Evolutionary conservation across 495 filamentous ascomycete species (phyloP).

Genomic region (Xylaria acuta): DNA sequence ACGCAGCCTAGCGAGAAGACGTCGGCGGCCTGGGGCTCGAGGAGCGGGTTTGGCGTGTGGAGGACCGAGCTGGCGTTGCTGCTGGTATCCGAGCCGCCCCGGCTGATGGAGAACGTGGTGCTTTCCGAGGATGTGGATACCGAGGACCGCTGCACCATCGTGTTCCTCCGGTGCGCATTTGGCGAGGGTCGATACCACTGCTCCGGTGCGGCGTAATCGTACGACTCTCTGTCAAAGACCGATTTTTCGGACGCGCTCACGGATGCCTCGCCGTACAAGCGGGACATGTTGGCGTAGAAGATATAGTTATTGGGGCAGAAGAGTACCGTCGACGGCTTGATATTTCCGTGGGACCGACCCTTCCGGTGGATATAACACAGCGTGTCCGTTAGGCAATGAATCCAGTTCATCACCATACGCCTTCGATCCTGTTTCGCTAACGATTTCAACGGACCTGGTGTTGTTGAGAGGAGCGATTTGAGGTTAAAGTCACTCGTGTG

Average conservation of each 20-base stretch:
- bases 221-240: constrained; percentile 74
- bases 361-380: constrained; percentile 77
- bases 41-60: constrained; percentile 44
- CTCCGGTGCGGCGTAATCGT: constrained; percentile 89
- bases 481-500: constrained; percentile 78
- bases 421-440: constrained; percentile 75
- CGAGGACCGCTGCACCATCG: constrained; percentile 39
- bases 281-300: constrained; percentile 74
- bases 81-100: constrained; percentile 36
- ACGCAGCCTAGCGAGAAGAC: constrained; percentile 80
- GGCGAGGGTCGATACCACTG: constrained; percentile 64
- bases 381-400: constrained; percentile 82
- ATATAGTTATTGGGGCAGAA: constrained; percentile 74
- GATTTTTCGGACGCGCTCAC: constrained; percentile 46
- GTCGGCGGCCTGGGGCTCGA: constrained; percentile 63
- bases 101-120: constrained; percentile 46
- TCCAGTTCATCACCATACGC: constrained; percentile 77
- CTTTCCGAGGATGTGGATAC: constrained; percentile 41
- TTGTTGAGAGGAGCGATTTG: constrained; percentile 74
- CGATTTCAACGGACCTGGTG: constrained; percentile 69
- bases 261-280: constrained; percentile 56
- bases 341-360: constrained; percentile 76
- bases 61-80: constrained; percentile 38
- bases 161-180: constrained; percentile 39
- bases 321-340: constrained; percentile 82